A percentile compares a stretch with the other conserved stretches of the same genome.
Evolutionary conservation across 2,329 filamentous ascomycete genomes (phyloP).

Genomic region (Penicillium vulpinum): DNA sequence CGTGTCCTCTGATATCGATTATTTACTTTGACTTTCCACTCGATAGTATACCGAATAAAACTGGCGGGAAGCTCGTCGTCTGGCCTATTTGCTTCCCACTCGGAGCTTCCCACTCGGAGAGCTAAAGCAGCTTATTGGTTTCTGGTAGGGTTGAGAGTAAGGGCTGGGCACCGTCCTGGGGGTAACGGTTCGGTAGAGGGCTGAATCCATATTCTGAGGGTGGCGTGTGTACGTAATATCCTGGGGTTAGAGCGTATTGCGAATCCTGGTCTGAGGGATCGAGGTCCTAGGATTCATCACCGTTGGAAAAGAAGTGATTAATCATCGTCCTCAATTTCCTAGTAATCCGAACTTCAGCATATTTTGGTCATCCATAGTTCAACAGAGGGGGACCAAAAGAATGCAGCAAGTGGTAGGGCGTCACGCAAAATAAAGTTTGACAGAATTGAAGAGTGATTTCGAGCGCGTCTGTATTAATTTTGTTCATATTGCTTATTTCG

Average conservation of each 20-base stretch:
- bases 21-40: slow-evolving; percentile 15
- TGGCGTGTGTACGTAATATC: background rate
- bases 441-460: too few relatives aligned
- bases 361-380: background rate
- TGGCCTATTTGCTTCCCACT: background rate
- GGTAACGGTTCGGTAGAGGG: background rate
- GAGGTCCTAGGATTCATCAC: background rate
- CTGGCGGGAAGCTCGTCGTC: slow-evolving; percentile 5
- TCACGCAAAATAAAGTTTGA: too few relatives aligned
- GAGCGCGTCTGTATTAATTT: too few relatives aligned
- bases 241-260: background rate
- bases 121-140: slow-evolving; percentile 1
- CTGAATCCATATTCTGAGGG: background rate
- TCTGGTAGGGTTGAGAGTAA: background rate
- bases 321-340: slow-evolving; percentile 4
- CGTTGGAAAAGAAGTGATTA: background rate
- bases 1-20: slow-evolving; percentile 3
- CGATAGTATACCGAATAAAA: slow-evolving; percentile 13
- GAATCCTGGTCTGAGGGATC: background rate
- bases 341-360: background rate
- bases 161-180: background rate
- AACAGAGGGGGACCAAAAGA: background rate
- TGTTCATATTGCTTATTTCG: too few relatives aligned
- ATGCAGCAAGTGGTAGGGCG: too few relatives aligned
- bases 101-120: too few relatives aligned